A percentile compares a stretch with the other conserved stretches of the same genome.
phyloP scores from a whole-genome alignment of 2,329 filamentous ascomycete species.

The Pseudogymnoascus sp. region DNA sequence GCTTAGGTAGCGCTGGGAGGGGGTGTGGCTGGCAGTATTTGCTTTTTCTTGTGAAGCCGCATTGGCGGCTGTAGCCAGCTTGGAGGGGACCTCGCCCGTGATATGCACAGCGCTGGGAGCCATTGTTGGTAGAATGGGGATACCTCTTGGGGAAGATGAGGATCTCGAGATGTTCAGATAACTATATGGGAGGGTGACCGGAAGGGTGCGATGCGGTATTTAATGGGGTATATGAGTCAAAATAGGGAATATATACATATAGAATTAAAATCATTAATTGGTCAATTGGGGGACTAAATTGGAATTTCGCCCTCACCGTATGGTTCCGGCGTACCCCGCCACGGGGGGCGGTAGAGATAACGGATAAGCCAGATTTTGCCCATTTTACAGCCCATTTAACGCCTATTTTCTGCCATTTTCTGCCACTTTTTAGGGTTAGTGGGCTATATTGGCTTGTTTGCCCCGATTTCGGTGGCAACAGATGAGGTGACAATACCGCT shows the following conservation, averaged over 20 bases:
- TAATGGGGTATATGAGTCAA: slow-evolving; percentile 2
- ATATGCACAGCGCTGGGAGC: slow-evolving; percentile 1
- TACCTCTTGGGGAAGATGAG: neutral
- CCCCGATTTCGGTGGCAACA: neutral
- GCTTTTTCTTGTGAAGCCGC: slow-evolving; percentile 2
- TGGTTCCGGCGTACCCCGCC: slow-evolving; percentile 5
- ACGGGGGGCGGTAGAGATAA: neutral
- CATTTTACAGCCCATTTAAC: neutral
- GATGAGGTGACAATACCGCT: neutral
- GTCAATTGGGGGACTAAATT: neutral
- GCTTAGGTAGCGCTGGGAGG: slow-evolving; percentile 54
- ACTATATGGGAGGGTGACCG: neutral
- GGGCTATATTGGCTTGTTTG: no score
- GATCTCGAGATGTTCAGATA: neutral
- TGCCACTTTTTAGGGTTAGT: neutral
- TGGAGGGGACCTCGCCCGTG: neutral
- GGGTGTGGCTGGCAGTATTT: slow-evolving; percentile 27
- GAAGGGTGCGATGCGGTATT: neutral
- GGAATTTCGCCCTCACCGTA: neutral
- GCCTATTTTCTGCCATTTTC: neutral
- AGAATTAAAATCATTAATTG: neutral
- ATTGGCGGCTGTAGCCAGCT: neutral
- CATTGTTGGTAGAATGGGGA: neutral
- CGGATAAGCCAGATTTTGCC: neutral
- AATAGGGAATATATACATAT: neutral